Percentiles rank a stretch among this genome's conserved stretches.
phyloP scores from a whole-genome alignment of 2,329 filamentous ascomycete genomes.

The Trichophyton equinum region DNA sequence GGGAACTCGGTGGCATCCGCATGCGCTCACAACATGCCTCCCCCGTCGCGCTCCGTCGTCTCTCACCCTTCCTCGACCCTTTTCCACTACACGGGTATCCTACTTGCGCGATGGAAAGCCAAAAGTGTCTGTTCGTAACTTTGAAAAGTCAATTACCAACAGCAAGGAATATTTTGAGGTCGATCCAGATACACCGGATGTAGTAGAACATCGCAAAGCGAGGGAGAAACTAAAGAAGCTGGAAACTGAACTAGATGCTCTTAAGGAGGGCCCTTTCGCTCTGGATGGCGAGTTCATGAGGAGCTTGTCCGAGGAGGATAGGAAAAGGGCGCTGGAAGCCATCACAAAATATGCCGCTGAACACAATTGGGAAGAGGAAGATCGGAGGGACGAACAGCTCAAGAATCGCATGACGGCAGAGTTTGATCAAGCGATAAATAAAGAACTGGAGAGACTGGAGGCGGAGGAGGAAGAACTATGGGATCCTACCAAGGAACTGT shows the following conservation, averaged over 20 bases:
- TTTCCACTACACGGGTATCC: slow-evolving; percentile 22
- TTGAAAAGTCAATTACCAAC: slow-evolving; percentile 28
- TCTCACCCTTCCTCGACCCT: slow-evolving; percentile 17
- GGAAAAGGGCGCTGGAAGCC: slow-evolving; percentile 31
- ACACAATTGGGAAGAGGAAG: slow-evolving; percentile 17
- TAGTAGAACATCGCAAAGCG: slow-evolving; percentile 26
- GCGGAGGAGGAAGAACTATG: slow-evolving; percentile 26
- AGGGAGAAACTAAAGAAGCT: slow-evolving; percentile 27
- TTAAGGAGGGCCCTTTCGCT: slow-evolving; percentile 33
- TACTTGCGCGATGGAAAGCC: slow-evolving; percentile 22
- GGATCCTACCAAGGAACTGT: slow-evolving; percentile 18
- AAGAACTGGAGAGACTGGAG: slow-evolving; percentile 23
- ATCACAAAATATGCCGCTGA: slow-evolving; percentile 31
- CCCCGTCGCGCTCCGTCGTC: slow-evolving; percentile 13
- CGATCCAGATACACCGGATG: slow-evolving; percentile 25
- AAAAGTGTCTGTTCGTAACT: slow-evolving; percentile 33
- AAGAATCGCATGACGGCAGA: slow-evolving; percentile 6
- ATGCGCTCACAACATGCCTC: slow-evolving; percentile 26
- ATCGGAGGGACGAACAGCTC: slow-evolving; percentile 3
- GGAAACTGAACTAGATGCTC: slow-evolving; percentile 27
- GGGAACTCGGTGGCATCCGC: slow-evolving; percentile 33
- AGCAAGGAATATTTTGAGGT: slow-evolving; percentile 28
- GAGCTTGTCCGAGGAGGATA: slow-evolving; percentile 30
- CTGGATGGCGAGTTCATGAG: slow-evolving; percentile 34
- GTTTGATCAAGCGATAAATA: slow-evolving; percentile 6